Evolutionary conservation across 192 early-diverging fungal species (phyloP), one percentile per base, ranked within the genome.

Genomic region (Coemansia sp.): DNA sequence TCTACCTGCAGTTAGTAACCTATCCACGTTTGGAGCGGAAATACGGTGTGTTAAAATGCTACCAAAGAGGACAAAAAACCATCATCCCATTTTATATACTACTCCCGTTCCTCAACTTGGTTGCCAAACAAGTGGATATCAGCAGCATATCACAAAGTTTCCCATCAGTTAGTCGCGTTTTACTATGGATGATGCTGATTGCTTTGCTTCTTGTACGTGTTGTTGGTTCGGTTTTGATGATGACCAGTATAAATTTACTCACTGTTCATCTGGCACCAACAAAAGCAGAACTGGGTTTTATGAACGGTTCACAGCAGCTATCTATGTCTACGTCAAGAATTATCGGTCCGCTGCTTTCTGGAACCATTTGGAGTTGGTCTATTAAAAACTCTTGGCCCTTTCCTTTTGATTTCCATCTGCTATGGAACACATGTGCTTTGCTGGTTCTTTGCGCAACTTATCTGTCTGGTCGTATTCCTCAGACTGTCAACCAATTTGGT

Each of bases 1-100:
- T 88, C 17, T 75, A 82, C 20, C 48, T 84, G n/a, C 87, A 88
- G 61, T 69, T 88, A 0, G 59, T 85, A 0, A 31, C 75, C 0
- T 85, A 86, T 18, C 86, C 85, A 7, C 55, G 67, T 1, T 51
- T 86, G 8, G 75, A 68, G 17, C 56, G 61, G 14, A 75, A 72
- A 34, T 76, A 83, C 48, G 86, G 86, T 17, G 62, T 66, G 0
- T 45, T 87, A 0, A 58, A 58, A 8, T 77, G 81, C 18, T 84
- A 77, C 65, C 83, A 69, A 11, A 25, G 48, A 0, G 77, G 71
- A 16, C 67, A 82, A 22, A 60, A 40, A 2, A 16, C 63, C 5
- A 36, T 66, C 6, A 56, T 66, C 1, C 42, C 62, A 2, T 36
- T 49, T 0, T 68, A 45, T 51, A 20, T 58, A 5, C 8, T 20